Conservation (phyloP, 2,329 filamentous ascomycete genomes). For the Penicillium sp. region DNA sequence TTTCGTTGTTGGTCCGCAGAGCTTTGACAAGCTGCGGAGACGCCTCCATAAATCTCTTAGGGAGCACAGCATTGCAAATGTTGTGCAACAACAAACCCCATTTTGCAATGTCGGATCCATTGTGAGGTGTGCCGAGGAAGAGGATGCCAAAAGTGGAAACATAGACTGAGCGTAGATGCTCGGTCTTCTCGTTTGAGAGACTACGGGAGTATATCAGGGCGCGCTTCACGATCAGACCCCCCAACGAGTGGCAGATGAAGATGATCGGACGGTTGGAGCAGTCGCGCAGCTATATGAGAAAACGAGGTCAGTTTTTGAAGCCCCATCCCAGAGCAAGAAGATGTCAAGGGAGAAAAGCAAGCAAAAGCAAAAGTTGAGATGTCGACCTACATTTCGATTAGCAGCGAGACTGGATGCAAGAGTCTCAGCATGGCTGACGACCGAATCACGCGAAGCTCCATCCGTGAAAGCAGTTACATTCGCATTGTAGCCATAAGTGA, state of each 20-base stretch:
- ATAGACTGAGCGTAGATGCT: constrained; percentile 66
- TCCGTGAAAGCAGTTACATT: constrained; percentile 54
- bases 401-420: constrained; percentile 61
- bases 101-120: constrained; percentile 64
- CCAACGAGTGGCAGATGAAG: constrained; percentile 72
- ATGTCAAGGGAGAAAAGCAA: neutral
- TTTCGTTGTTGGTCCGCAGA: constrained; percentile 71
- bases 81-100: constrained; percentile 67
- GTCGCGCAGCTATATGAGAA: constrained; percentile 34
- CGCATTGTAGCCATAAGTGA: constrained; percentile 74
- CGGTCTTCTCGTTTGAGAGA: constrained; percentile 56
- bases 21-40: constrained; percentile 67
- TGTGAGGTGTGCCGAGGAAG: constrained; percentile 75
- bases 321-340: neutral
- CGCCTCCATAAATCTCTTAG: constrained; percentile 63
- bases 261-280: constrained; percentile 65
- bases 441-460: constrained; percentile 61
- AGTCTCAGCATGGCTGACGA: constrained; percentile 69
- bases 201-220: constrained; percentile 66
- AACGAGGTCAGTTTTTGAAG: neutral
- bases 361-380: neutral
- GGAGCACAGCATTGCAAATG: constrained; percentile 64
- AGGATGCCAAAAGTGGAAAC: constrained; percentile 73
- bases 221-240: constrained; percentile 69
- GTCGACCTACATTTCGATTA: constrained; percentile 52